phyloP scores from a whole-genome alignment of 2,329 filamentous ascomycete genomes.

The Ophioceras dolichostomum region DNA sequence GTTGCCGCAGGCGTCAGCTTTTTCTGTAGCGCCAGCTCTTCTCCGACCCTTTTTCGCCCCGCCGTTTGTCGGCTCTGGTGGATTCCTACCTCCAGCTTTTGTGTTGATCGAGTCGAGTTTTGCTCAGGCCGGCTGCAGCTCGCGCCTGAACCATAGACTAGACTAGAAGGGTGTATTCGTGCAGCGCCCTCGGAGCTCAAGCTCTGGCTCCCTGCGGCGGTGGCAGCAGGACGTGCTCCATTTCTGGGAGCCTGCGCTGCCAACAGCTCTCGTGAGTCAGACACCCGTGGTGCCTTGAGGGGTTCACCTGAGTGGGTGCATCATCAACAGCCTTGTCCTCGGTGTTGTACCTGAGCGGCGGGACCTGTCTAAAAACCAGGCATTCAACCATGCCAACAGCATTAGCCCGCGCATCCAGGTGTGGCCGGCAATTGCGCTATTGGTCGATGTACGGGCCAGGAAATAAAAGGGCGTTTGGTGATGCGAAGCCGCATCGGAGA shows the following conservation, averaged over 20 bases:
- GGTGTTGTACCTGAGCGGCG: background rate
- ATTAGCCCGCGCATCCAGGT: no score
- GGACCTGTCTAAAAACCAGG: background rate
- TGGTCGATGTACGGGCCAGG: background rate
- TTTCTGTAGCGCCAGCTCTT: background rate
- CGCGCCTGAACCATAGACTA: background rate
- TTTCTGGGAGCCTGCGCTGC: background rate
- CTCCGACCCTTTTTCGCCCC: background rate
- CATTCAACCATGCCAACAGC: no score
- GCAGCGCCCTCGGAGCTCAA: background rate
- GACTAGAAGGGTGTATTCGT: background rate
- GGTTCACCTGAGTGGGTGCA: background rate
- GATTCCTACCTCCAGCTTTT: background rate
- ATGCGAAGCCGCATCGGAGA: background rate
- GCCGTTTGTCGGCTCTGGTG: background rate
- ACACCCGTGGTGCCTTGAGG: background rate
- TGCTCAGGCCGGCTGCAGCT: background rate
- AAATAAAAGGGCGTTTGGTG: background rate
- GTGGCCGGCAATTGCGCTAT: background rate
- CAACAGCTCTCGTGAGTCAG: background rate
- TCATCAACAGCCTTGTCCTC: background rate
- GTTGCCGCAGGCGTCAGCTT: background rate
- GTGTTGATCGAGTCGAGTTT: background rate
- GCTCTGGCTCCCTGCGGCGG: background rate
- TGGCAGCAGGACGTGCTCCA: background rate